These are phyloP conservation scores for Albugo candida DNA, from an alignment of 352 stramenopile species.

Conservation along the genomic window DNA sequence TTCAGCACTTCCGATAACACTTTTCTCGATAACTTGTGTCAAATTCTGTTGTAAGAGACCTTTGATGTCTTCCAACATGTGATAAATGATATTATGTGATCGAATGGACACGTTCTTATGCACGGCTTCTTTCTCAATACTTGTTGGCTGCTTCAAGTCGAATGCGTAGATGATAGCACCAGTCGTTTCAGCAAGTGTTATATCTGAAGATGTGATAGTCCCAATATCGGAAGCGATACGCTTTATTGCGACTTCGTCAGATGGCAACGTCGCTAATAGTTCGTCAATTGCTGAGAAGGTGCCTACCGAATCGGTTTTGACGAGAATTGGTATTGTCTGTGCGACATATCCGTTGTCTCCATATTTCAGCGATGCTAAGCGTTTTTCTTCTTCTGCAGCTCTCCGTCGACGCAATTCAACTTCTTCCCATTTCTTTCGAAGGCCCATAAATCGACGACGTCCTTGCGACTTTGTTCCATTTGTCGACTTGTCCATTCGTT, in stretches of 20 bases:
- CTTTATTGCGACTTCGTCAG: conserved; percentile 40
- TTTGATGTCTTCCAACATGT: conserved; percentile 76
- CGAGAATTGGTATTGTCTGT: conserved; percentile 90
- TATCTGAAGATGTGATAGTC: conserved; percentile 61
- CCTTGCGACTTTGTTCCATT: conserved; percentile 29
- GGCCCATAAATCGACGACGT: conserved; percentile 29
- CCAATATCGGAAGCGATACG: conserved; percentile 70
- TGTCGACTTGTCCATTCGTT: conserved; percentile 20
- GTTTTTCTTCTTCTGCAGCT: conserved; percentile 44
- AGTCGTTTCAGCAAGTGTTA: conserved; percentile 65
- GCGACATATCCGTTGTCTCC: conserved; percentile 72
- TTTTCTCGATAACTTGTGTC: conserved; percentile 30
- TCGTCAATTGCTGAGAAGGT: conserved; percentile 86
- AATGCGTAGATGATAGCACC: conserved; percentile 76
- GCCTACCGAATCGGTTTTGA: conserved; percentile 97
- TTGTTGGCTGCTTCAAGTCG: conserved; percentile 60
- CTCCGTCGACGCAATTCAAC: conserved; percentile 45
- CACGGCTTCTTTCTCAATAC: conserved; percentile 60
- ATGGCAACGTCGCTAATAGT: conserved; percentile 52
- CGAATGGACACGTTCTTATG: conserved; percentile 57
- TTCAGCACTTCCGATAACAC: conserved; percentile 52
- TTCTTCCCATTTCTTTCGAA: conserved; percentile 35
- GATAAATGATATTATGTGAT: conserved; percentile 74
- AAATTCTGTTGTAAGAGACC: conserved; percentile 52
- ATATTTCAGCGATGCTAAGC: conserved; percentile 38